Base-by-base conservation (phyloP, 495 filamentous ascomycete genomes). In the Saxophila tyrrhenica region DNA sequence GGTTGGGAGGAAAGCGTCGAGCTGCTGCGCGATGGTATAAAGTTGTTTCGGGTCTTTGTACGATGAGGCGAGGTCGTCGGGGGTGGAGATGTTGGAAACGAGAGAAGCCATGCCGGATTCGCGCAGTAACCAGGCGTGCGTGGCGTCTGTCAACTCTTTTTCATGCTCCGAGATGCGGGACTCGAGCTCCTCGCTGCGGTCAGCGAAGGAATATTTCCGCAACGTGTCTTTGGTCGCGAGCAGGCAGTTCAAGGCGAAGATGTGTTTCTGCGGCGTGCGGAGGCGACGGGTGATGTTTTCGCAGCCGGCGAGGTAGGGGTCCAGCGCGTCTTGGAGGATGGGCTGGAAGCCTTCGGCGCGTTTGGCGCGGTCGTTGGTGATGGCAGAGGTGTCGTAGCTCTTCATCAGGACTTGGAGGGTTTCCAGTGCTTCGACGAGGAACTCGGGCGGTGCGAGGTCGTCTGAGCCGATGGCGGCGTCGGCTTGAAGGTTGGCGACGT, bases 1-100 rank as follows among this genome's bases (percentile, higher is more conserved):
- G 9, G 87, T 91, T 0, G 90, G 89, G 20, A 98, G 75, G 69
- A 95, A 97, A 58, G 86, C 82, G 66, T 98, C 94, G 2, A 98
- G 78, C 23, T 78, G 76, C 62, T 94, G 86, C 62, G 83, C 84
- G 7, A 83, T 81, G 35, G 71, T 65, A 13, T 75, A 69, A 21
- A 96, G 75, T 52, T 86, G 80, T 64, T 90, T 82, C 19, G 78
- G 69, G 0, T 75, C 69, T 11, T 59, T 68, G 17, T 74, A 70
- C n/a, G 86, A 76, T 7, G 73, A 68, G 20, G 71, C 66, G 5
- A 81, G 65, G 42, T 75, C 62, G 13, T 73, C 48, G 20, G 78
- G 67, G 22, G 64, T 51, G 8, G 65, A 72, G 1, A 95, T 70
- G 2, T 82, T 81, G 9, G 72, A 68, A 16, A 96, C 75, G 2